Evolutionary conservation across 2,329 filamentous ascomycete species (phyloP), one percentile per base, ranked within the genome.

Genomic region (Mycosphaerelloides madeirae): DNA sequence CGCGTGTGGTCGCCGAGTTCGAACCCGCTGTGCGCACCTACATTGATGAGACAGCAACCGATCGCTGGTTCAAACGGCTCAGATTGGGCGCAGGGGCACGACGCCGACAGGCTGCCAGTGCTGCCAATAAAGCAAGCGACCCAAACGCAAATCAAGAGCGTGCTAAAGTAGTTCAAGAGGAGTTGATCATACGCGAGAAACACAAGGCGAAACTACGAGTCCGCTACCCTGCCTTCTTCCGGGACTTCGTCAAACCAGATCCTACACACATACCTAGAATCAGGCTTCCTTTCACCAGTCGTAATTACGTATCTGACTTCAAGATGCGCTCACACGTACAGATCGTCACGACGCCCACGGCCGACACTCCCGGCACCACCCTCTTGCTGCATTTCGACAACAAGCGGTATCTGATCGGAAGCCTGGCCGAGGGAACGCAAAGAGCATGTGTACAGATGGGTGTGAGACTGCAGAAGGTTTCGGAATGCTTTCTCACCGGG

Each of bases 371-470:
- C 1, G 91, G 91, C 42, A 87, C 87, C 2, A 78, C 80, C 38
- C 65, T 97, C 25, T 64, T 88, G 29, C 73, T 98, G 6, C 83
- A 91, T 62, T 90, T 89, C 60, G 86, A 91, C 57, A 79, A 81
- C 58, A 83, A 84, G 57, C 79, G 87, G 45, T 98, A 98, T 66
- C 56, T 96, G 13, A 85, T 98, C 60, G 93, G 93, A 15, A 83
- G 85, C 58, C 65, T 91, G 13, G 72, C 81, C 8, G 93, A 98
- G 67, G 93, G 91, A 13, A 85, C 85, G 0, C 93, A 97, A 70
- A 79, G 93, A 45, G 80, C 83, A 37, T 74, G 85, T 60, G 75
- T 76, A 29, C 82, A 90, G 66, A 79, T 83, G 52, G 85, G 81
- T 44, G 62, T 84, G 8, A 72, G 76, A 28, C 59, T 94, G 54